phyloP scores from a whole-genome alignment of 2,329 filamentous ascomycete species.

The Ascochyta clinopodiicola region DNA sequence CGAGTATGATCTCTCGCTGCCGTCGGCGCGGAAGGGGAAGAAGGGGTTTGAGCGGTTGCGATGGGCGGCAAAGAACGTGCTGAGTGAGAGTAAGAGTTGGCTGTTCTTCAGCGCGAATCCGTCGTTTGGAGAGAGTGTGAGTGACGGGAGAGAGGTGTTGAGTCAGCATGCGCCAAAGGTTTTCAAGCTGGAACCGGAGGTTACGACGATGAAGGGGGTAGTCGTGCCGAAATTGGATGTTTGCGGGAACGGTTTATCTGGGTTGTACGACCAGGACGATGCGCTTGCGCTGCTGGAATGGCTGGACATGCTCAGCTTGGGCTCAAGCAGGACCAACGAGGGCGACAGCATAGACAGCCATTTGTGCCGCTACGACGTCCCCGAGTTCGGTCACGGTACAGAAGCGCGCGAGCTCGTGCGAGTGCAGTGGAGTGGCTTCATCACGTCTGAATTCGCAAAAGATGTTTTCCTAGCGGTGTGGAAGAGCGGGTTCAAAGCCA shows the following conservation, averaged over 20 bases:
- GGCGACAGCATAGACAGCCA: constrained; percentile 70
- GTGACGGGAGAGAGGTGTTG: constrained; percentile 34
- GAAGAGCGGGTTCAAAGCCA: constrained; percentile 27
- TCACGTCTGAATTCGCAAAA: constrained; percentile 45
- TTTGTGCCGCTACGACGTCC: constrained; percentile 70
- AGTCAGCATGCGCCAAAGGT: constrained; percentile 43
- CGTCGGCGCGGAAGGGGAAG: constrained; percentile 82
- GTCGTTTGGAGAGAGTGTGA: constrained; percentile 29
- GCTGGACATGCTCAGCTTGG: constrained; percentile 70
- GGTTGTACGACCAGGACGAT: constrained; percentile 65
- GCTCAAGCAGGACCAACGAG: constrained; percentile 67
- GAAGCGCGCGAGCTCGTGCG: constrained; percentile 37
- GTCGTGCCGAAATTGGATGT: constrained; percentile 37
- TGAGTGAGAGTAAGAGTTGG: constrained; percentile 74
- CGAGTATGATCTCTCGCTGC: constrained; percentile 74
- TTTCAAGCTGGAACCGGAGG: constrained; percentile 29
- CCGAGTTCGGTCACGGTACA: constrained; percentile 47
- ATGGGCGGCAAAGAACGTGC: constrained; percentile 79
- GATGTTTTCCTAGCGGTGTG: constrained; percentile 36
- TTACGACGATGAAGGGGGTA: constrained; percentile 30
- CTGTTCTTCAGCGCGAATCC: constrained; percentile 71
- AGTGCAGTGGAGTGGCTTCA: constrained; percentile 54
- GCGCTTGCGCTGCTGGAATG: constrained; percentile 74
- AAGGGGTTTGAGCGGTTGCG: constrained; percentile 80
- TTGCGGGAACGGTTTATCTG: constrained; percentile 27